These are phyloP conservation scores for Neofusicoccum cordaticola DNA, from an alignment of 2,329 filamentous ascomycete genomes.

Conservation along the genomic window DNA sequence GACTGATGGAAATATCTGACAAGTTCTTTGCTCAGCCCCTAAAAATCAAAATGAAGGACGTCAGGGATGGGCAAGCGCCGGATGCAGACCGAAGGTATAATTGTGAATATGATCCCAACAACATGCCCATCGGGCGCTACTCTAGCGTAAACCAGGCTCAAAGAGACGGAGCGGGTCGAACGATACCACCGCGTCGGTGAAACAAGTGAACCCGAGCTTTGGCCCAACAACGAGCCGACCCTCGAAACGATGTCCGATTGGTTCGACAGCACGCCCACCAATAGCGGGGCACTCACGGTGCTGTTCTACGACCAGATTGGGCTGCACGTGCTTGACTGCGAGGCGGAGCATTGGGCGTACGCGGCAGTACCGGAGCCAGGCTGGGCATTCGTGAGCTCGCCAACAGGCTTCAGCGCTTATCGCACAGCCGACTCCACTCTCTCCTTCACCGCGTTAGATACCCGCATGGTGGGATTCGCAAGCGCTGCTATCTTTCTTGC, in stretches of 20 bases:
- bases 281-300: background rate
- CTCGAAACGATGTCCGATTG: background rate
- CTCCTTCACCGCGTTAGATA: background rate
- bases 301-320: background rate
- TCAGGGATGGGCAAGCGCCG: no score
- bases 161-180: background rate
- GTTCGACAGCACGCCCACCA: background rate
- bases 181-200: background rate
- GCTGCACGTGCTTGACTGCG: background rate
- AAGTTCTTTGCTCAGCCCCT: background rate
- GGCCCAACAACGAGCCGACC: constrained; percentile 1
- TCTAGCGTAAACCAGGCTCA: no score
- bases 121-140: no score
- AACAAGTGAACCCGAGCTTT: background rate
- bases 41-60: no score
- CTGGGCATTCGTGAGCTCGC: background rate
- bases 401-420: background rate
- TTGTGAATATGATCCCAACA: no score
- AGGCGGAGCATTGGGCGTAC: background rate
- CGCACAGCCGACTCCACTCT: background rate
- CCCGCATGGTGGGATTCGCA: background rate
- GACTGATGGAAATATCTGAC: background rate
- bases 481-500: background rate
- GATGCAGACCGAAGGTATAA: no score
- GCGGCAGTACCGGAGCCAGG: background rate